Conservation (phyloP, 257 asterid species). For the Solanum habrochaites region DNA sequence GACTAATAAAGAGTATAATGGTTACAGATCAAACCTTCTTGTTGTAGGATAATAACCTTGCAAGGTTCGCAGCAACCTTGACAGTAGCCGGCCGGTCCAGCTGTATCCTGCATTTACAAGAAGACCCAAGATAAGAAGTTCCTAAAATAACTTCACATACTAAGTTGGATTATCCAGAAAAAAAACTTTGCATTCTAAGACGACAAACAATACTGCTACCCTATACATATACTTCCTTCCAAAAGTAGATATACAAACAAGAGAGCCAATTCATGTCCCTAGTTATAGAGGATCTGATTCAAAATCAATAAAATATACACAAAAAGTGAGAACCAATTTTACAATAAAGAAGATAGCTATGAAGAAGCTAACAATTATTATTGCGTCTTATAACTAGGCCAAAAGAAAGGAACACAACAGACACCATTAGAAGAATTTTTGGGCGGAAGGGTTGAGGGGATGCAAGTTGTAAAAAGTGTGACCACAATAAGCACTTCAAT, state of each 20-base stretch:
- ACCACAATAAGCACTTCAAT: background rate
- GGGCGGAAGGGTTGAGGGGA: background rate
- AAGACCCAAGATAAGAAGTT: background rate
- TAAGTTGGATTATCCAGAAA: background rate
- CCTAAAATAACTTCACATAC: background rate
- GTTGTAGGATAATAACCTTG: slow-evolving; percentile 49
- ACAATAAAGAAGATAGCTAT: background rate
- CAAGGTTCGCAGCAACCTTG: slow-evolving; percentile 69
- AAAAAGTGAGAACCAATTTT: background rate
- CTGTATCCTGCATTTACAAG: slow-evolving; percentile 47
- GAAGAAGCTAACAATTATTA: background rate
- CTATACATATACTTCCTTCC: background rate
- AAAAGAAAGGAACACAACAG: background rate
- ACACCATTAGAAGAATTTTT: background rate
- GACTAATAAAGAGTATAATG: background rate
- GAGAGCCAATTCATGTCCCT: background rate
- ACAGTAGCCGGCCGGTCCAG: slow-evolving; percentile 80
- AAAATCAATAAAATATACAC: background rate
- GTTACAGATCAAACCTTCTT: slow-evolving; percentile 41
- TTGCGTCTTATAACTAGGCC: background rate
- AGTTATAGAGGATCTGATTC: background rate
- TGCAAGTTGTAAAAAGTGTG: background rate
- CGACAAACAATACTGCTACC: background rate
- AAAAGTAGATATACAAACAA: background rate
- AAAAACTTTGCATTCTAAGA: background rate